These are phyloP conservation scores for Nigrospora sphaerica DNA, from an alignment of 2,329 filamentous ascomycete genomes.

Conservation along the genomic window DNA sequence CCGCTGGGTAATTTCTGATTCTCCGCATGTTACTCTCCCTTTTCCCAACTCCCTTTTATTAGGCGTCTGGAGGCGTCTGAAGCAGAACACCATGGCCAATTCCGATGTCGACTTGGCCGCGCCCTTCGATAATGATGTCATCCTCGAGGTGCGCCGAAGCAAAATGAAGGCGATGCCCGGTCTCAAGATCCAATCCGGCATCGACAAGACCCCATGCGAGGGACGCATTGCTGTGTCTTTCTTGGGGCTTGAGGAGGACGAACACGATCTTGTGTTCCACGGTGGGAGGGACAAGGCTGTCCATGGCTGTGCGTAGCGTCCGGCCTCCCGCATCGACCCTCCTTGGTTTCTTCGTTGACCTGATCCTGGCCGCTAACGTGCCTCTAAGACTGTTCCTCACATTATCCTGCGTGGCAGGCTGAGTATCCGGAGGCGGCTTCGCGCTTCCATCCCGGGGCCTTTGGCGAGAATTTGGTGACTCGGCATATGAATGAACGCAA, in stretches of 20 bases:
- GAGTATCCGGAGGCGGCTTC: slow-evolving; percentile 44
- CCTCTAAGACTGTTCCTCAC: slow-evolving; percentile 47
- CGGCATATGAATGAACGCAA: slow-evolving; percentile 54
- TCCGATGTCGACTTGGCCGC: slow-evolving; percentile 28
- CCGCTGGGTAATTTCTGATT: too few relatives aligned
- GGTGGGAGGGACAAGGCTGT: slow-evolving; percentile 58
- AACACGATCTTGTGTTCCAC: slow-evolving; percentile 56
- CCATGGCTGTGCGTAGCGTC: slow-evolving; percentile 39
- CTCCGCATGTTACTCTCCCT: too few relatives aligned
- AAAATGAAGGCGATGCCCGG: slow-evolving; percentile 48
- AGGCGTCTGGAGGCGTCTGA: too few relatives aligned
- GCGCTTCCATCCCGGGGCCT: slow-evolving; percentile 49
- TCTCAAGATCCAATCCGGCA: slow-evolving; percentile 45
- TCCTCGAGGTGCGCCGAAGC: slow-evolving; percentile 51
- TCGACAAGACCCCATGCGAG: slow-evolving; percentile 41
- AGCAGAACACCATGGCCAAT: too few relatives aligned
- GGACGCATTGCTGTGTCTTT: slow-evolving; percentile 37
- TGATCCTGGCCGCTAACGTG: not conserved
- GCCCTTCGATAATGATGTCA: slow-evolving; percentile 37
- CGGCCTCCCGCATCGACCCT: too few relatives aligned
- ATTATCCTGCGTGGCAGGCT: slow-evolving; percentile 48
- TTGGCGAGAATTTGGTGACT: slow-evolving; percentile 59
- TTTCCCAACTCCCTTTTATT: too few relatives aligned
- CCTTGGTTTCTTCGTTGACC: not conserved
- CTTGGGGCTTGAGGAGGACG: slow-evolving; percentile 49